Evolutionary conservation across 306 rosid species (phyloP), one percentile per base, ranked within the genome.

Genomic region (Cyamopsis tetragonoloba): DNA sequence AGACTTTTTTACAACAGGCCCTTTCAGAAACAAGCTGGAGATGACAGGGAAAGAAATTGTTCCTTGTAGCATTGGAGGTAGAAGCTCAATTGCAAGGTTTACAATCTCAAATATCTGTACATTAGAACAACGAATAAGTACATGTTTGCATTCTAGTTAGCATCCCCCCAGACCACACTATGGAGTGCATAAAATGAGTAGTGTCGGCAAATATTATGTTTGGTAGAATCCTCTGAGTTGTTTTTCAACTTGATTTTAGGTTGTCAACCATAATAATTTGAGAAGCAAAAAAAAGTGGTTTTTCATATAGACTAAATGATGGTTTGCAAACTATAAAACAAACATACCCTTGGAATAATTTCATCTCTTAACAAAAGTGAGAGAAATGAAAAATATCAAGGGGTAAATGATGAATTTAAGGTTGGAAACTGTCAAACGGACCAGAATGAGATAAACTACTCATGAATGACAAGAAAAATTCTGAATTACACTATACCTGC

Each of bases 41-140:
- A 80, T 86, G 62, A 85, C 66, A 7, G 96, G 96, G 18, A 88
- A 89, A 72, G 95, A 83, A 63, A 95, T 85, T 56, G 85, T 86
- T 66, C 99, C 99, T 82, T 91, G 95, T 4, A 97, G 99, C 70
- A 95, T 79, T 30, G 96, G 92, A 37, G 99, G 99, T 22, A 95
- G 87, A 72, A 95, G 96, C 83, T 95, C 99, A 76, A 90, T 95
- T 63, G 92, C 96, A 48, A 95, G 82, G 81, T 91, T 95, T 60
- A 95, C 99, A 66, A 95, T 90, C 87, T 91, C 99, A 81, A 85
- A 95, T 69, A 95, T 95, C 99, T 95, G 72, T 59, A 42, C 20
- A 64, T 48, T 2, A 14, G 44, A 66, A 48, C 46, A 63, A 11
- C 62, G 11, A 32, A 59, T 46, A n/a, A n/a, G n/a, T n/a, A n/a